A percentile compares a stretch with the other conserved stretches of the same genome.
These are phyloP conservation scores for Trichoderma oligosporum DNA, from an alignment of 2,329 filamentous ascomycete genomes.

Conservation along the genomic window DNA sequence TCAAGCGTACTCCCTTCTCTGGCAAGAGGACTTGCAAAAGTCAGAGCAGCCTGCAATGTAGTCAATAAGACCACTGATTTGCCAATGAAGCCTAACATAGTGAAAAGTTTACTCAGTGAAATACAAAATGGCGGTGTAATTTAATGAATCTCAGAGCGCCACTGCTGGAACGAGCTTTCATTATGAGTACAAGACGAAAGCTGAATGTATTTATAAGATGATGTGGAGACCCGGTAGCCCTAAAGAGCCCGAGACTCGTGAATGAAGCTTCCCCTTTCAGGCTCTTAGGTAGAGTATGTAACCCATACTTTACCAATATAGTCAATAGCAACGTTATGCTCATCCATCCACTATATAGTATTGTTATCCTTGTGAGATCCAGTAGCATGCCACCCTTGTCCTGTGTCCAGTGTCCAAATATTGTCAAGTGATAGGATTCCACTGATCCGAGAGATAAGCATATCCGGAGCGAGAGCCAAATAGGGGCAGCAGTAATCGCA, in stretches of 20 bases:
- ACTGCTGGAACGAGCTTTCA: not conserved
- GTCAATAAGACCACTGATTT: constrained; percentile 29
- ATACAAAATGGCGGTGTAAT: not conserved
- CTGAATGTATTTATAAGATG: constrained; percentile 3
- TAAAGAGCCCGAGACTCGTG: not conserved
- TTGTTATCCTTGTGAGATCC: not conserved
- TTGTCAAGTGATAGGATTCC: not conserved
- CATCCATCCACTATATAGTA: not conserved
- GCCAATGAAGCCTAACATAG: constrained; percentile 23
- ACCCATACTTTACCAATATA: constrained; percentile 3
- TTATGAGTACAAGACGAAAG: not conserved
- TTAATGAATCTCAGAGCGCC: not conserved
- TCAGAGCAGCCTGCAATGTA: constrained; percentile 26
- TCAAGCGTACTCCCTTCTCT: constrained; percentile 12
- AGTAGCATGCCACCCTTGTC: not conserved
- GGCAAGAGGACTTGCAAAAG: constrained; percentile 24
- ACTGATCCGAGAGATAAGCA: not conserved
- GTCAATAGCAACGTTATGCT: constrained; percentile 13
- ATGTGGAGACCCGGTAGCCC: not conserved
- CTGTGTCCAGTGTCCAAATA: not conserved
- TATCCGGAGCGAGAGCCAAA: constrained; percentile 1
- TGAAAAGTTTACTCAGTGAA: not conserved
- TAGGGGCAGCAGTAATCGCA: not conserved
- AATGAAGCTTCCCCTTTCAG: constrained; percentile 1
- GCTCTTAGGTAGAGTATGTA: constrained; percentile 1